Percentiles rank a stretch among this genome's conserved stretches.
Evolutionary conservation across 306 rosid species (phyloP).

Genomic region (Cajanus cajan): DNA sequence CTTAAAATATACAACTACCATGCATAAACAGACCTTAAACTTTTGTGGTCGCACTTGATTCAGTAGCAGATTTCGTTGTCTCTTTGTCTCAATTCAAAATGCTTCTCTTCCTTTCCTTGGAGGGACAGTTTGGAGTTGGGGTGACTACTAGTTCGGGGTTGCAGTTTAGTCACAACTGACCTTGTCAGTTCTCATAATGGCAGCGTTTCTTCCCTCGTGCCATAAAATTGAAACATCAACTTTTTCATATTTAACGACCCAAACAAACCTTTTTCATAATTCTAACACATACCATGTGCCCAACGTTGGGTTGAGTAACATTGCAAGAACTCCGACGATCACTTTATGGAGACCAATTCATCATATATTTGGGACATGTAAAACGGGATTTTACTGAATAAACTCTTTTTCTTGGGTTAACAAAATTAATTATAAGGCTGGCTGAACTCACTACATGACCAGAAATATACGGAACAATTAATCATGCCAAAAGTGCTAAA

Average conservation of each 20-base stretch:
- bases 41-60: not conserved
- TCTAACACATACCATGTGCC: not conserved
- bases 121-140: not conserved
- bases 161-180: not conserved
- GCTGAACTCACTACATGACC: not conserved
- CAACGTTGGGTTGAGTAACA: not conserved
- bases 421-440: not conserved
- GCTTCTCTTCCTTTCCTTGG: not conserved
- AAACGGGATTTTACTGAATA: not conserved
- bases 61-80: not conserved
- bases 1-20: not conserved
- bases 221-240: not conserved
- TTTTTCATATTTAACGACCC: not conserved
- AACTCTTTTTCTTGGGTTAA: conserved; percentile 5
- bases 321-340: not conserved
- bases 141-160: not conserved
- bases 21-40: not conserved
- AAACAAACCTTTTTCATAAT: not conserved
- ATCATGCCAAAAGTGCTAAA: not conserved
- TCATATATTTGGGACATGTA: not conserved
- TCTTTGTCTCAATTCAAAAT: not conserved
- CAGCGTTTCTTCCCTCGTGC: not conserved
- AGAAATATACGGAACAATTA: not conserved
- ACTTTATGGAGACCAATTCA: conserved; percentile 3
- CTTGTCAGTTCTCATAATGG: not conserved